Conservation (phyloP, 768 basidiomycete genomes). For the Neoboletus subvelutipes region DNA sequence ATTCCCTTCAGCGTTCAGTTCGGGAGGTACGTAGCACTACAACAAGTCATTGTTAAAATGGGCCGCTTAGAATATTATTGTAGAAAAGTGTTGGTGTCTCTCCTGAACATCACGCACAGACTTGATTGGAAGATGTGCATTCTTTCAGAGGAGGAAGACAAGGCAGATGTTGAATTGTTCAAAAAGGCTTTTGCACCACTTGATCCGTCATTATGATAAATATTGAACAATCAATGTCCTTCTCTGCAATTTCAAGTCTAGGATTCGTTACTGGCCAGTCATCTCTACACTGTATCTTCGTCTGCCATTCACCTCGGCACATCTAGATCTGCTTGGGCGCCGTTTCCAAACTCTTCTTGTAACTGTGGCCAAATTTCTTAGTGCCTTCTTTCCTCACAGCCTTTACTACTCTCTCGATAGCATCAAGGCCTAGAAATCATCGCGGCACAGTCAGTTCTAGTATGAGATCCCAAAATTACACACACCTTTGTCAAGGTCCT, state of each 20-base stretch:
- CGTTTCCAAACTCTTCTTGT: constrained; percentile 56
- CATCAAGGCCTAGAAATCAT: constrained; percentile 63
- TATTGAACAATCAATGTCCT: background rate
- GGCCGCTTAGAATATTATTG: constrained; percentile 5
- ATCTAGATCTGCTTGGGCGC: constrained; percentile 26
- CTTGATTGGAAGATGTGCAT: constrained; percentile 92
- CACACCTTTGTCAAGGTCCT: constrained; percentile 73
- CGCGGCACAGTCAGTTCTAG: background rate
- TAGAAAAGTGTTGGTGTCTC: constrained; percentile 77
- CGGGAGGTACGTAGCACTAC: constrained; percentile 61
- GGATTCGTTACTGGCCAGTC: background rate
- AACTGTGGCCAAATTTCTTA: constrained; percentile 66
- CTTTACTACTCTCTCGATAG: constrained; percentile 76
- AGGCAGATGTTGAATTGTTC: constrained; percentile 77
- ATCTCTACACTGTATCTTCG: background rate
- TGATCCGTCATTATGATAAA: constrained; percentile 47
- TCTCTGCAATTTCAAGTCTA: background rate
- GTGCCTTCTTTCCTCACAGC: constrained; percentile 64
- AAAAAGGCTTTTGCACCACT: constrained; percentile 80
- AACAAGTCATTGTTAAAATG: background rate
- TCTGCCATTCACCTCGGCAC: background rate
- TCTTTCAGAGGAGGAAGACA: constrained; percentile 83
- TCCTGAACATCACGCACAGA: constrained; percentile 76
- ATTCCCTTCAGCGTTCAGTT: constrained; percentile 89
- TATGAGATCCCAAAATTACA: background rate